These are phyloP conservation scores for Sarcomyxa edulis DNA, from an alignment of 768 basidiomycete species.

Conservation along the genomic window DNA sequence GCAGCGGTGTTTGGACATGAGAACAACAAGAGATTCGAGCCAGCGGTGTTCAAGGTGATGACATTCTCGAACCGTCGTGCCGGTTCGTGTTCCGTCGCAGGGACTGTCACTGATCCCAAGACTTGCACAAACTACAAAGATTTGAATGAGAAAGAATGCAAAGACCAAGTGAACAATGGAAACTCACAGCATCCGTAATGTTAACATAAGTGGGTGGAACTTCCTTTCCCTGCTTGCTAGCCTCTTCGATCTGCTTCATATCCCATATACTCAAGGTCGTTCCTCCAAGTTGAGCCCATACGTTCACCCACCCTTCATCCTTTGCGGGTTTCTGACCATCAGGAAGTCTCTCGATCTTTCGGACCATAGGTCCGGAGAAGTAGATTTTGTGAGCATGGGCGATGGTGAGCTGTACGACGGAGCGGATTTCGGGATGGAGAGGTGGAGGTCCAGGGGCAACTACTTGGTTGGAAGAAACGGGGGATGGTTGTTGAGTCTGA, in stretches of 20 bases:
- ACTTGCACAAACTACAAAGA: constrained; percentile 67
- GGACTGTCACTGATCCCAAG: constrained; percentile 66
- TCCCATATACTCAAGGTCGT: constrained; percentile 91
- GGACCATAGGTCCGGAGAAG: constrained; percentile 79
- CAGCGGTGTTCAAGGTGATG: constrained; percentile 90
- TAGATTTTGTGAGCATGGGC: constrained; percentile 84
- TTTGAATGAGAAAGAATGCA: constrained; percentile 7
- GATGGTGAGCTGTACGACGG: constrained; percentile 66
- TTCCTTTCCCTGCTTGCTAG: constrained; percentile 72
- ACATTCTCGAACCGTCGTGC: constrained; percentile 67
- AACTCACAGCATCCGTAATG: constrained; percentile 79
- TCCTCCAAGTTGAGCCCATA: constrained; percentile 88
- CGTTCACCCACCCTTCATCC: constrained; percentile 77
- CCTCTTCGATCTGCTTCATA: constrained; percentile 83
- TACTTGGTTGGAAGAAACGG: constrained; percentile 17
- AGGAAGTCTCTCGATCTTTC: constrained; percentile 70
- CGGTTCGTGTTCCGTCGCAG: constrained; percentile 43
- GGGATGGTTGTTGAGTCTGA: constrained; percentile 4
- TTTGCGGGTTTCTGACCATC: constrained; percentile 66
- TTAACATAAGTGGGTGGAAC: constrained; percentile 87
- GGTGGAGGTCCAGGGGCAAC: constrained; percentile 32
- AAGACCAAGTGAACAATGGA: constrained; percentile 6
- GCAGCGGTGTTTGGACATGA: constrained; percentile 70
- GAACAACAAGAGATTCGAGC: constrained; percentile 85
- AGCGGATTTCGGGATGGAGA: constrained; percentile 79